phyloP scores from a whole-genome alignment of 2,329 filamentous ascomycete species.

The Colletotrichum cereale region DNA sequence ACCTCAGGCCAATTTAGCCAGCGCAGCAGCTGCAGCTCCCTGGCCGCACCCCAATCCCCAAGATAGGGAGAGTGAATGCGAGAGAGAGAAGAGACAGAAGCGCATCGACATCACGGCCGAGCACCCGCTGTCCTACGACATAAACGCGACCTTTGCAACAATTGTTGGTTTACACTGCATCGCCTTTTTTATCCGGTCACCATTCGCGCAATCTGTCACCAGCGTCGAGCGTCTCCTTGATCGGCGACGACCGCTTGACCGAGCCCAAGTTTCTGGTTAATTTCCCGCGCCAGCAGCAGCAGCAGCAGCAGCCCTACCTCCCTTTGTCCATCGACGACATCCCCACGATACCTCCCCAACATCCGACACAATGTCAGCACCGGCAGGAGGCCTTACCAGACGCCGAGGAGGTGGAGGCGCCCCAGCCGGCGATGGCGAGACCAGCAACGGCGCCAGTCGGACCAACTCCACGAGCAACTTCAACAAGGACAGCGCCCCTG shows the following conservation, averaged over 20 bases:
- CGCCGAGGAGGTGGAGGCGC: conserved; percentile 76
- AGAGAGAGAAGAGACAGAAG: conserved; percentile 25
- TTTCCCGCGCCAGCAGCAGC: conserved; percentile 17
- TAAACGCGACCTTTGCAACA: conserved; percentile 3
- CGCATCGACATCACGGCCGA: conserved; percentile 36
- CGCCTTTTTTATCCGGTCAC: conserved; percentile 2
- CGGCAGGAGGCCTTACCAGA: conserved; percentile 64
- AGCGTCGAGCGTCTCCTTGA: conserved; percentile 21
- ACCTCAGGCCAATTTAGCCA: conserved; percentile 11
- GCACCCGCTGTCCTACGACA: conserved; percentile 17
- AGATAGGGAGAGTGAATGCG: conserved; percentile 34
- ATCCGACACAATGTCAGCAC: conserved; percentile 36
- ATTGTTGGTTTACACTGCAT: conserved; percentile 4
- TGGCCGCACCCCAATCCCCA: conserved; percentile 31
- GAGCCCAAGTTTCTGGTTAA: conserved; percentile 23
- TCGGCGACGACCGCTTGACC: conserved; percentile 30
- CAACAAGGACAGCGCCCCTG: conserved; percentile 67
- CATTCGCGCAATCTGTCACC: conserved; percentile 23
- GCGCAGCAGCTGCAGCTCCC: conserved; percentile 29
- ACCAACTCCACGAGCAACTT: conserved; percentile 68
- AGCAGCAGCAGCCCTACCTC: conserved; percentile 7
- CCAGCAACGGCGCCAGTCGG: conserved; percentile 66
- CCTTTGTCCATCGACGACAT: conserved; percentile 30
- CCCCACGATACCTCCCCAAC: conserved; percentile 29
- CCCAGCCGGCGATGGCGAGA: conserved; percentile 68